Conservation (phyloP, 2,329 filamentous ascomycete genomes). For the Exophiala alcalophila region DNA sequence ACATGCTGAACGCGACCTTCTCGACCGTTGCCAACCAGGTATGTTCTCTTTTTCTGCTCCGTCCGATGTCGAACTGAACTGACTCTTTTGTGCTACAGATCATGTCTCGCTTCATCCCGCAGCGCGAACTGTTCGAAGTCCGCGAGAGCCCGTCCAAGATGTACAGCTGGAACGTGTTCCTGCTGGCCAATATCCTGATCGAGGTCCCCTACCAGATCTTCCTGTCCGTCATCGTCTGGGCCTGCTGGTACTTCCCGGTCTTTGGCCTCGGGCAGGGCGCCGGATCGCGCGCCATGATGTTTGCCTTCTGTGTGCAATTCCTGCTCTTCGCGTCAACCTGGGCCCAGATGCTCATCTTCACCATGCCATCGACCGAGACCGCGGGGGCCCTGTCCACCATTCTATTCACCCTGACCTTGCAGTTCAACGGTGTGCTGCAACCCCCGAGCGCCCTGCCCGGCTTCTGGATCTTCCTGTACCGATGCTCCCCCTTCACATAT, state of each 20-base stretch:
- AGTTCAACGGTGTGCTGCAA: slow-evolving; percentile 72
- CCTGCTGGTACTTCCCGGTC: slow-evolving; percentile 70
- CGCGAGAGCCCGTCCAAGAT: slow-evolving; percentile 69
- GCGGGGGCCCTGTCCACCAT: slow-evolving; percentile 74
- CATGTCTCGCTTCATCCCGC: slow-evolving; percentile 67
- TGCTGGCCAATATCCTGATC: slow-evolving; percentile 63
- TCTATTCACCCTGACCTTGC: slow-evolving; percentile 67
- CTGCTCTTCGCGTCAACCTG: slow-evolving; percentile 71
- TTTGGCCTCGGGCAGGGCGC: slow-evolving; percentile 60
- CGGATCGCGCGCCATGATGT: slow-evolving; percentile 34
- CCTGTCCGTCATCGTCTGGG: slow-evolving; percentile 63
- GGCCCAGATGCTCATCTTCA: slow-evolving; percentile 77
- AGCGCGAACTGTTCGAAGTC: slow-evolving; percentile 62
- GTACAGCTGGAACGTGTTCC: slow-evolving; percentile 72
- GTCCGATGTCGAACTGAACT: slow-evolving; percentile 43
- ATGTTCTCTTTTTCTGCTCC: slow-evolving; percentile 41
- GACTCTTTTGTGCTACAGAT: slow-evolving; percentile 41
- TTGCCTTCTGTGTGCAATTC: slow-evolving; percentile 67
- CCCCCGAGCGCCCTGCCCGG: slow-evolving; percentile 57
- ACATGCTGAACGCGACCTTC: slow-evolving; percentile 62
- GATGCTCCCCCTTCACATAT: slow-evolving; percentile 77
- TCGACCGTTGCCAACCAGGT: slow-evolving; percentile 54
- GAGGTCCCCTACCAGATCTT: slow-evolving; percentile 68
- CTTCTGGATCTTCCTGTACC: slow-evolving; percentile 81
- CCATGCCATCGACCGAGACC: slow-evolving; percentile 63